Conservation (phyloP, 441 rosid species). For the Erysimum pusillum region DNA sequence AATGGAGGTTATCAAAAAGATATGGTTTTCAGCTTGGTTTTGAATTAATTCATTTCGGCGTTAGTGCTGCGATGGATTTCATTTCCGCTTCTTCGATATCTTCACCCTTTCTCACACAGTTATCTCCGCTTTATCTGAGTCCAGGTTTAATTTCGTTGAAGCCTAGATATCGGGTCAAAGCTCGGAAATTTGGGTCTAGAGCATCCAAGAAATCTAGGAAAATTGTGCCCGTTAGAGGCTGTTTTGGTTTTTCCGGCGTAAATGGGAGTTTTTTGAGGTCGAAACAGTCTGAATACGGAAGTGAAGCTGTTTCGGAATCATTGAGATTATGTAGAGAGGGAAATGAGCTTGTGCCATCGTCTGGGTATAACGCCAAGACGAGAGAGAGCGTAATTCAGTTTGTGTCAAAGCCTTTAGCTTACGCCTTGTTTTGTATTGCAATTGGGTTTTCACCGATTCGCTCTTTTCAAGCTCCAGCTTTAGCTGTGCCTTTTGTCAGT, state of each 20-base stretch:
- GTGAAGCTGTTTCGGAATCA: constrained; percentile 35
- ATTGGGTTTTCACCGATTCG: constrained; percentile 68
- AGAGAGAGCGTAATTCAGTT: constrained; percentile 48
- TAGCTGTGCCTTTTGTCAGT: constrained; percentile 59
- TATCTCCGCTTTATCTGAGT: constrained; percentile 47
- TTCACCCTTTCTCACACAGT: constrained; percentile 48
- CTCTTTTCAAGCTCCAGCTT: constrained; percentile 58
- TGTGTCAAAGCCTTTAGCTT: constrained; percentile 60
- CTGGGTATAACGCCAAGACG: constrained; percentile 40
- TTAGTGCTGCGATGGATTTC: constrained; percentile 60
- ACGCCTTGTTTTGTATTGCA: constrained; percentile 69
- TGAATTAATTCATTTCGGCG: constrained; percentile 25
- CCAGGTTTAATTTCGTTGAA: constrained; percentile 39
- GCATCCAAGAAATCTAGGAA: constrained; percentile 16
- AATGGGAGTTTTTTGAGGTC: constrained; percentile 44
- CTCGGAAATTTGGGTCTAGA: constrained; percentile 38
- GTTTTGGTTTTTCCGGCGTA: constrained; percentile 42
- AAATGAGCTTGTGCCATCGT: constrained; percentile 42
- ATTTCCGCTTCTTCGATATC: constrained; percentile 50
- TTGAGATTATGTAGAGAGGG: constrained; percentile 38
- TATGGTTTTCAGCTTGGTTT: not conserved
- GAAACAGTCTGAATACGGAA: constrained; percentile 35
- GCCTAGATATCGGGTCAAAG: constrained; percentile 49
- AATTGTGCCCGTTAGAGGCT: constrained; percentile 42
- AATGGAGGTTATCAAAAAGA: constrained; percentile 26